Evolutionary conservation across 2,329 filamentous ascomycete genomes (phyloP).

Genomic region (Exutisphaerella laricina): DNA sequence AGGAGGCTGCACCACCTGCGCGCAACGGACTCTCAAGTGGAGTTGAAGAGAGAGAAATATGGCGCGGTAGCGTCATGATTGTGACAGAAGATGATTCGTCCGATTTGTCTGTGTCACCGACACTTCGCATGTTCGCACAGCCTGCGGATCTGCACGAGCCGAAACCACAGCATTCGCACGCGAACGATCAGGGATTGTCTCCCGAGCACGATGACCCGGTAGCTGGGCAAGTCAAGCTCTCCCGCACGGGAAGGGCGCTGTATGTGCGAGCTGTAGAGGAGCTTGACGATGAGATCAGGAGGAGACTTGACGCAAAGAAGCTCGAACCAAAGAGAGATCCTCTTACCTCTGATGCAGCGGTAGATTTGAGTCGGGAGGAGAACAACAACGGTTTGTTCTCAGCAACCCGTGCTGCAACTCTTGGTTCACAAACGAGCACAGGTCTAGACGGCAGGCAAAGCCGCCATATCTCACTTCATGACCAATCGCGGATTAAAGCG

Average conservation of each 20-base stretch:
- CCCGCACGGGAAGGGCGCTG: conserved; percentile 75
- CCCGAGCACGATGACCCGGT: conserved; percentile 86
- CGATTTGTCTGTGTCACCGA: conserved; percentile 72
- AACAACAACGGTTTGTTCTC: conserved; percentile 81
- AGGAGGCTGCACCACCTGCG: conserved; percentile 44
- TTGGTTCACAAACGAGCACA: conserved; percentile 25
- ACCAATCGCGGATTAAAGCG: conserved; percentile 44
- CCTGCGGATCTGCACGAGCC: conserved; percentile 76
- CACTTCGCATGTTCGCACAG: conserved; percentile 77
- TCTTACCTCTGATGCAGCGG: conserved; percentile 67
- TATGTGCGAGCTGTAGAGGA: conserved; percentile 89
- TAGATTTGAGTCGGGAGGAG: conserved; percentile 73
- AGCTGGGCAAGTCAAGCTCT: conserved; percentile 79
- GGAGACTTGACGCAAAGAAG: no score
- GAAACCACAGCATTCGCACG: conserved; percentile 64
- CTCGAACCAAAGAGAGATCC: no score
- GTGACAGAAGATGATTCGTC: conserved; percentile 82
- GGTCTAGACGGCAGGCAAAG: conserved; percentile 22
- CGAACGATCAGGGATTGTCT: conserved; percentile 55
- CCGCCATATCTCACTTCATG: conserved; percentile 35
- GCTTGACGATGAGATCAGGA: no score
- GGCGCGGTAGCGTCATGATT: conserved; percentile 93
- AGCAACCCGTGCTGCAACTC: conserved; percentile 31
- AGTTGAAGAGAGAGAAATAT: conserved; percentile 64
- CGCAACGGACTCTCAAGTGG: conserved; percentile 35